A percentile compares a stretch with the other conserved stretches of the same genome.
phyloP scores from a whole-genome alignment of 257 asterid species.

The Fraxinus cuspidata region DNA sequence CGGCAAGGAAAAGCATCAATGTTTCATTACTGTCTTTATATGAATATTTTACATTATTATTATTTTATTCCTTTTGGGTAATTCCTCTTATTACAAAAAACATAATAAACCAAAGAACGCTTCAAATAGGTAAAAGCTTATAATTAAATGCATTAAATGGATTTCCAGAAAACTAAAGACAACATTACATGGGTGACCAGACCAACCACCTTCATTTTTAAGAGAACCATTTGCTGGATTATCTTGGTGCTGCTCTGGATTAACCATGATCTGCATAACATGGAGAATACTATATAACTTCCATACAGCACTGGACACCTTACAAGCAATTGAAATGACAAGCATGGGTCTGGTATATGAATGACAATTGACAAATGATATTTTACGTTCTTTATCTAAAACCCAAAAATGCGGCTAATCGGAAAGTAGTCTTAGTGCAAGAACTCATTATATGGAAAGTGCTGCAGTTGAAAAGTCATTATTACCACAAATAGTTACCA shows the following conservation, averaged over 20 bases:
- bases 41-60: background rate
- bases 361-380: background rate
- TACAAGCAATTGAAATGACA: background rate
- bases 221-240: conserved; percentile 31
- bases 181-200: conserved; percentile 13
- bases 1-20: background rate
- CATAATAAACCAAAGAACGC: background rate
- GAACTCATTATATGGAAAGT: background rate
- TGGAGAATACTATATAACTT: conserved; percentile 17
- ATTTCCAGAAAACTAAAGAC: background rate
- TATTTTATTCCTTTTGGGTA: background rate
- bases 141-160: conserved; percentile 2
- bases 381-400: background rate
- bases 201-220: conserved; percentile 58
- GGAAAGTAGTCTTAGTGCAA: background rate
- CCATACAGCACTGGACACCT: background rate
- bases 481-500: background rate
- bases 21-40: background rate
- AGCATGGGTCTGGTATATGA: background rate
- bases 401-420: background rate
- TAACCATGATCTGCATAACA: conserved; percentile 51
- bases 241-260: conserved; percentile 39
- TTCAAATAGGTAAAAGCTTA: conserved; percentile 1
- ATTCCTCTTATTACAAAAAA: background rate
- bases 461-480: background rate